Base-by-base conservation (phyloP, 192 early-diverging fungal genomes). In the Pilobolus umbonatus region DNA sequence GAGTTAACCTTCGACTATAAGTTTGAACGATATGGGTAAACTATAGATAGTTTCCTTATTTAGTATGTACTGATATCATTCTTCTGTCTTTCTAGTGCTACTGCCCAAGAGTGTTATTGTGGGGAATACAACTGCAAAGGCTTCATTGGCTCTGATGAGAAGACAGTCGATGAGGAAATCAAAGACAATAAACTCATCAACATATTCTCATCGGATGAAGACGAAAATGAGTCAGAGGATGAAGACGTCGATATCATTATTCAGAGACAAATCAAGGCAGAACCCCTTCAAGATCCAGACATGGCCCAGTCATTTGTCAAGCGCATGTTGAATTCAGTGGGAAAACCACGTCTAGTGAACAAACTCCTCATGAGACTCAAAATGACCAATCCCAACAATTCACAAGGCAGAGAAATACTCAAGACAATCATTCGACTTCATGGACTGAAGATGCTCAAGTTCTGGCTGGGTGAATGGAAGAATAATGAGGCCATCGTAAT, bases 1-100 rank as follows among this genome's bases (percentile, higher is more conserved):
- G 96, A 99, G 64, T 64, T 99, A 34, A 96, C 94, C 0, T 99
- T 98, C 75, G 96, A 99, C 72, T 99, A 99, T 78, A 92, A 96
- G 68, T 97, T 98, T 76, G 91, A 97, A 56, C 82, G 93, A 53
- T 93, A 82, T 75, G 91, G 90, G 80, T 88, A 77, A 60, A 67
- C 60, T n/a, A n/a, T n/a, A n/a, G n/a, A n/a, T n/a, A 39, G 25
- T 24, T 62, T 3, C 24, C 42, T 21, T 39, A n/a, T 42, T 30
- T 36, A 60, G 34, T 51, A 32, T 17, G 42, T n/a, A 49, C 45
- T 12, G 4, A 53, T 38, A 10, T 29, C 34, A n/a, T 21, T 8
- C 51, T 49, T 28, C 68, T 86, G 90, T 48, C n/a, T n/a, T n/a
- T n/a, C n/a, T n/a, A n/a, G n/a, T n/a, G 80, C 86, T 10, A 80